These are phyloP conservation scores for Lactarius akahatsu DNA, from an alignment of 768 basidiomycete genomes.

Conservation along the genomic window DNA sequence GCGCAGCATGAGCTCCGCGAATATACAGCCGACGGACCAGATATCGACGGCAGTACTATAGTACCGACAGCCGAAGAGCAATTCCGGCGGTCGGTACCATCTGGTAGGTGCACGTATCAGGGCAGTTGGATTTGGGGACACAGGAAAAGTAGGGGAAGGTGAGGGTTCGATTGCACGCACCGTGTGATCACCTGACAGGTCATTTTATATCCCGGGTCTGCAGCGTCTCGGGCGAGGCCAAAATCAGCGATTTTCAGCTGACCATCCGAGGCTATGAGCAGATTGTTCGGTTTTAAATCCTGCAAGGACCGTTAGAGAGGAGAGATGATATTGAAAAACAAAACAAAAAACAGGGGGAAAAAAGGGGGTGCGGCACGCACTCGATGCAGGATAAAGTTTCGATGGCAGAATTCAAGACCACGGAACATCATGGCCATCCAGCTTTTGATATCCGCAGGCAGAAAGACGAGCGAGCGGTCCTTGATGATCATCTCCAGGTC, in stretches of 20 bases:
- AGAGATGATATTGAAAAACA: too few relatives aligned
- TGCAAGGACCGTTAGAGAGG: slow-evolving; percentile 35
- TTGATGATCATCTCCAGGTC: slow-evolving; percentile 98
- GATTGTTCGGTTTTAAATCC: slow-evolving; percentile 99
- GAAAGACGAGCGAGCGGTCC: slow-evolving; percentile 87
- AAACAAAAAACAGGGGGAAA: neutral
- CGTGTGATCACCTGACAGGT: slow-evolving; percentile 97
- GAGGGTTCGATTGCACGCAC: slow-evolving; percentile 44
- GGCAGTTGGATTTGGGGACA: neutral
- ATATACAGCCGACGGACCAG: slow-evolving; percentile 98
- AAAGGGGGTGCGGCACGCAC: slow-evolving; percentile 45
- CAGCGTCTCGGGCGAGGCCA: slow-evolving; percentile 94
- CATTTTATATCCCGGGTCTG: slow-evolving; percentile 95
- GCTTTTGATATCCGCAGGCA: slow-evolving; percentile 94
- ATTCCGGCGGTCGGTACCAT: slow-evolving; percentile 98
- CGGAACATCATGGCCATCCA: slow-evolving; percentile 99
- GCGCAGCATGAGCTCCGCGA: slow-evolving; percentile 94
- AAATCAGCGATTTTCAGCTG: slow-evolving; percentile 98
- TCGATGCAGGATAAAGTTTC: slow-evolving; percentile 91
- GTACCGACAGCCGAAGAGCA: slow-evolving; percentile 86
- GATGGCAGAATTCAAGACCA: slow-evolving; percentile 97
- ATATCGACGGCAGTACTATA: slow-evolving; percentile 92
- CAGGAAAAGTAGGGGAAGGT: slow-evolving; percentile 7
- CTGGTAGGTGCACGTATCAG: slow-evolving; percentile 42
- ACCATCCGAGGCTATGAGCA: slow-evolving; percentile 88